Percentiles rank a stretch among this genome's conserved stretches.
These are phyloP conservation scores for Hypoxylon sp. DNA, from an alignment of 2,329 filamentous ascomycete genomes.

Conservation along the genomic window DNA sequence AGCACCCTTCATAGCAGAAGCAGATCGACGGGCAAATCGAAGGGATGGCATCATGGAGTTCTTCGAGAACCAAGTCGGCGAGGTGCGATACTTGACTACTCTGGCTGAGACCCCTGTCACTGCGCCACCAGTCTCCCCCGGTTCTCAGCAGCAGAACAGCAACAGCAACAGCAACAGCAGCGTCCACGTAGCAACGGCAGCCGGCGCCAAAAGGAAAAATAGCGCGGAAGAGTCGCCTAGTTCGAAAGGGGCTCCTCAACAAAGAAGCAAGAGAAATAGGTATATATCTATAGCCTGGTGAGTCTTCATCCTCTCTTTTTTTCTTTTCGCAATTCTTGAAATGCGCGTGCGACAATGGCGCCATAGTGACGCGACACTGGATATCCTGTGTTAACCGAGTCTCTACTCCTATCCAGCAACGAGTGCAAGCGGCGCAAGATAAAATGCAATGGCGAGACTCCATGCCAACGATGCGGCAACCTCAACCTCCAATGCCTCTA, in stretches of 20 bases:
- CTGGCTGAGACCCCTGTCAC: constrained; percentile 45
- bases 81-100: constrained; percentile 53
- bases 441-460: constrained; percentile 78
- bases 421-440: constrained; percentile 82
- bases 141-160: constrained; percentile 34
- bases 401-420: constrained; percentile 63
- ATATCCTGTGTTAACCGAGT: constrained; percentile 6
- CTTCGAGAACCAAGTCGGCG: constrained; percentile 54
- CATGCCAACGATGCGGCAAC: constrained; percentile 76
- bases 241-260: constrained; percentile 50
- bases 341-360: constrained; percentile 5
- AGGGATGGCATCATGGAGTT: constrained; percentile 51
- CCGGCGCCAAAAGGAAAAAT: constrained; percentile 49
- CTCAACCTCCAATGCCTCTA: constrained; percentile 76
- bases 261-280: constrained; percentile 72
- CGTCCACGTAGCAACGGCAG: constrained; percentile 14
- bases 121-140: constrained; percentile 38
- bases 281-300: constrained; percentile 74
- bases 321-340: background rate
- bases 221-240: constrained; percentile 46
- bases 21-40: constrained; percentile 23
- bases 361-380: constrained; percentile 15
- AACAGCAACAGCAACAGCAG: constrained; percentile 20
- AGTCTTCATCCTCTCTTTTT: constrained; percentile 46
- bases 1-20: constrained; percentile 8